Percentiles rank a stretch among this genome's conserved stretches.
Evolutionary conservation across 2,329 filamentous ascomycete species (phyloP).

Genomic region (Fusarium luffae): DNA sequence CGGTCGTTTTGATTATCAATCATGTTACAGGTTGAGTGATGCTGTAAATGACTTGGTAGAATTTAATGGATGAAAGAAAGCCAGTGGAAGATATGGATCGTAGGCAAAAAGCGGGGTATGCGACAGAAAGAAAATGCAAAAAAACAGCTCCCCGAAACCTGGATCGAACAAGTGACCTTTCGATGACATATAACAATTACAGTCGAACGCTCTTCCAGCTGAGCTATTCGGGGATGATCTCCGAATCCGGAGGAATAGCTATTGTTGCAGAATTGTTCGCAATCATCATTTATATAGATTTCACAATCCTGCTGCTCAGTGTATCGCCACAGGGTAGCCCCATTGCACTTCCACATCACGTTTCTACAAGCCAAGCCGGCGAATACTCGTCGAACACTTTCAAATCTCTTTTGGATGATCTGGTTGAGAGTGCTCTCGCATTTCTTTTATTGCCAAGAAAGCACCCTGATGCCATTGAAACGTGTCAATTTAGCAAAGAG

Average conservation of each 20-base stretch:
- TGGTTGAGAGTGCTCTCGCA: neutral
- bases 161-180: conserved; percentile 33
- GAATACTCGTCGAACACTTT: neutral
- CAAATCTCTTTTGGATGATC: neutral
- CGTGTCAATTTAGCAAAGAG: too few relatives aligned
- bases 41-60: too few relatives aligned
- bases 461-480: too few relatives aligned
- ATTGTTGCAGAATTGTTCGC: neutral
- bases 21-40: too few relatives aligned
- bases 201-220: conserved; percentile 4
- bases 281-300: rapidly evolving
- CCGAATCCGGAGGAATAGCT: conserved; percentile 19
- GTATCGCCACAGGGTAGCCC: neutral
- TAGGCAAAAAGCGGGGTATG: neutral
- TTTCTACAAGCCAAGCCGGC: neutral
- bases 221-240: conserved; percentile 30
- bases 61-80: neutral
- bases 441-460: neutral
- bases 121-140: neutral
- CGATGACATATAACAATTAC: neutral
- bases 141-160: conserved; percentile 22
- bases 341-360: too few relatives aligned
- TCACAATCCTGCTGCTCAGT: rapidly evolving
- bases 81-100: neutral
- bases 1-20: too few relatives aligned